Conservation (phyloP, 2,329 filamentous ascomycete genomes). For the Alternaria burnsii region DNA sequence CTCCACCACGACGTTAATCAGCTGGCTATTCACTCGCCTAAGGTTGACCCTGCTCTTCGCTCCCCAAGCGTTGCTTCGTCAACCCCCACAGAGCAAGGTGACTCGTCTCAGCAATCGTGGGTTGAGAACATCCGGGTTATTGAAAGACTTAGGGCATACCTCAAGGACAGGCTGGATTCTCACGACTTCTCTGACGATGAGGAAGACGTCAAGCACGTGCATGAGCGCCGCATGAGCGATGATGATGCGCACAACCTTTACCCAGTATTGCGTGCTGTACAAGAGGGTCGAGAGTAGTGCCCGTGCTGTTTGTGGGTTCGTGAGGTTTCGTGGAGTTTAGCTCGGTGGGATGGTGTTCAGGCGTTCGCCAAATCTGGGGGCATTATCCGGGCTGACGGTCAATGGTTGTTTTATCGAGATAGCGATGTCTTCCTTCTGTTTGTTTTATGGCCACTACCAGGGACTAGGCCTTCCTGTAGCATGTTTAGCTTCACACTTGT, state of each 20-base stretch:
- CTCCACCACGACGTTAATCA: slow-evolving; percentile 51
- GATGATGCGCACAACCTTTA: slow-evolving; percentile 53
- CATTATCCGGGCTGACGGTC: slow-evolving; percentile 10
- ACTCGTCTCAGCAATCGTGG: slow-evolving; percentile 61
- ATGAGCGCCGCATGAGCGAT: slow-evolving; percentile 45
- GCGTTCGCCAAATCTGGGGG: slow-evolving; percentile 13
- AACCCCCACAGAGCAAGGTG: slow-evolving; percentile 44
- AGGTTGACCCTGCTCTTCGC: slow-evolving; percentile 51
- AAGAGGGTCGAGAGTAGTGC: slow-evolving; percentile 48
- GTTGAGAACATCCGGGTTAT: slow-evolving; percentile 71
- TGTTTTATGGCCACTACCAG: slow-evolving; percentile 16
- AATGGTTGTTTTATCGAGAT: slow-evolving; percentile 17
- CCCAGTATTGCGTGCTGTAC: slow-evolving; percentile 52
- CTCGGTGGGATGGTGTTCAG: slow-evolving; percentile 22
- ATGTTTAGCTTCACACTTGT: slow-evolving; percentile 18
- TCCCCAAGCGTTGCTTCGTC: slow-evolving; percentile 51
- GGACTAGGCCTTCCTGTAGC: slow-evolving; percentile 15
- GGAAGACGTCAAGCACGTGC: slow-evolving; percentile 41
- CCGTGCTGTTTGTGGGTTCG: neutral
- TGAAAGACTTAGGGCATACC: slow-evolving; percentile 66
- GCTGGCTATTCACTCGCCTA: slow-evolving; percentile 51
- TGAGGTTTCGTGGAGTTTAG: slow-evolving; percentile 26
- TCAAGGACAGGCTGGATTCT: slow-evolving; percentile 63
- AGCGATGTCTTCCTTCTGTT: slow-evolving; percentile 15
- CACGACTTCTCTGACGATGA: slow-evolving; percentile 56